phyloP scores from a whole-genome alignment of 768 basidiomycete species.

The Tricholoma sp. region DNA sequence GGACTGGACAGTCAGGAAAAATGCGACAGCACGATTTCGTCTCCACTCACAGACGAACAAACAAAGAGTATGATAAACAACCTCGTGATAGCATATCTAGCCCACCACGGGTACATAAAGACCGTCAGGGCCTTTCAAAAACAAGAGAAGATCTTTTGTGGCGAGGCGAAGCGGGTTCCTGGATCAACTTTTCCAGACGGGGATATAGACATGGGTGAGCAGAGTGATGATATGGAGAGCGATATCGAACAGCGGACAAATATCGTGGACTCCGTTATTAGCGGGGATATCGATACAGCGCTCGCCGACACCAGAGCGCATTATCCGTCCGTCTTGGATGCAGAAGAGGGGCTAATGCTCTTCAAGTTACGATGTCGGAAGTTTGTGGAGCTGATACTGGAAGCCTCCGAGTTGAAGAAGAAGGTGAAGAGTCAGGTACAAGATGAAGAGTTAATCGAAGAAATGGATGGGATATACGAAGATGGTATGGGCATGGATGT shows the following conservation, averaged over 20 bases:
- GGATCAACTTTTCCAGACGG: slow-evolving; percentile 4
- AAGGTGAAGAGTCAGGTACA: slow-evolving; percentile 37
- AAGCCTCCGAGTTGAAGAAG: slow-evolving; percentile 66
- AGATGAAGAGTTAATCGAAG: slow-evolving; percentile 32
- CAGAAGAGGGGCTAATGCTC: slow-evolving; percentile 64
- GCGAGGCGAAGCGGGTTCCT: slow-evolving; percentile 8
- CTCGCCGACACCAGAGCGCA: slow-evolving; percentile 49
- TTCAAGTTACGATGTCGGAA: slow-evolving; percentile 83
- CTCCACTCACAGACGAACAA: slow-evolving; percentile 39
- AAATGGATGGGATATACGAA: slow-evolving; percentile 31
- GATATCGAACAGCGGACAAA: slow-evolving; percentile 66
- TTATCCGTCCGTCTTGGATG: slow-evolving; percentile 61
- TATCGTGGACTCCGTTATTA: slow-evolving; percentile 63
- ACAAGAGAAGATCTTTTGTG: slow-evolving; percentile 19
- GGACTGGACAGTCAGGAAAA: slow-evolving; percentile 16
- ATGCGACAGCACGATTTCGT: slow-evolving; percentile 8
- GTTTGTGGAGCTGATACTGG: slow-evolving; percentile 78
- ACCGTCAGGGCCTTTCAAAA: slow-evolving; percentile 65
- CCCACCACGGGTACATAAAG: slow-evolving; percentile 78
- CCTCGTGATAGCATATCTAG: slow-evolving; percentile 74
- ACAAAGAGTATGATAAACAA: slow-evolving; percentile 60
- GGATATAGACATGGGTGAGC: slow-evolving; percentile 43
- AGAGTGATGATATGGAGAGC: slow-evolving; percentile 25
- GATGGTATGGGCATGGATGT: slow-evolving; percentile 62
- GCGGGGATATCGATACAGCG: slow-evolving; percentile 69